These are phyloP conservation scores for Boletellus sp. DNA, from an alignment of 768 basidiomycete genomes.

Conservation along the genomic window DNA sequence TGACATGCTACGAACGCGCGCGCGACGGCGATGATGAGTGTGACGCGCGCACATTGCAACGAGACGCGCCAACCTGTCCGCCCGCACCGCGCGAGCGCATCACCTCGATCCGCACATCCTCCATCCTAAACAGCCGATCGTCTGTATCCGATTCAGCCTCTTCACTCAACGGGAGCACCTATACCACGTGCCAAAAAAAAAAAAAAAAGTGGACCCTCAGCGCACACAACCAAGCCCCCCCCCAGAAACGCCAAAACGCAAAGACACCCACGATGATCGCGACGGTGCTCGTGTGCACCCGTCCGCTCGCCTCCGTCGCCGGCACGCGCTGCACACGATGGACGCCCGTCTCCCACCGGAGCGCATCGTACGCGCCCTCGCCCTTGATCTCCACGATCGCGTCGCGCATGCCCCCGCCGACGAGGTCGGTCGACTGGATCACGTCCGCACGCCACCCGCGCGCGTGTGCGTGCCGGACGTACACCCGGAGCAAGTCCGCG, in stretches of 20 bases:
- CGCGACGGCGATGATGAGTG: neutral
- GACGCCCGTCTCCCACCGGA: constrained; percentile 92
- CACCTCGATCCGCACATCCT: constrained; percentile 87
- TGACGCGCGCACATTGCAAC: neutral
- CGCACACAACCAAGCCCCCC: neutral
- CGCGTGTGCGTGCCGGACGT: constrained; percentile 55
- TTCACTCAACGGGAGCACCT: constrained; percentile 78
- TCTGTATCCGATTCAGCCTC: constrained; percentile 50
- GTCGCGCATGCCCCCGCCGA: constrained; percentile 69
- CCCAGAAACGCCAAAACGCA: neutral
- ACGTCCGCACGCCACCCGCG: constrained; percentile 61
- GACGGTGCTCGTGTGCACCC: constrained; percentile 91
- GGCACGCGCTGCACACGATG: constrained; percentile 96
- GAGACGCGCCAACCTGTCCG: constrained; percentile 63
- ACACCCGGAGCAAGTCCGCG: constrained; percentile 77
- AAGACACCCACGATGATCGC: constrained; percentile 68
- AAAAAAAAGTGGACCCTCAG: neutral
- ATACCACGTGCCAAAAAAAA: too few relatives aligned
- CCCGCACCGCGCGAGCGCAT: constrained; percentile 98
- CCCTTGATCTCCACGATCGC: constrained; percentile 80
- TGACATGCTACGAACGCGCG: constrained; percentile 71
- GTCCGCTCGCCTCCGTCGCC: constrained; percentile 80
- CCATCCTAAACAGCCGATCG: constrained; percentile 74
- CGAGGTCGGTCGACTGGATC: constrained; percentile 54
- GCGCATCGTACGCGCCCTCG: constrained; percentile 67